Percentiles rank a stretch among this genome's conserved stretches.
Evolutionary conservation across 2,329 filamentous ascomycete genomes (phyloP).

Genomic region (Scedosporium apiospermum): DNA sequence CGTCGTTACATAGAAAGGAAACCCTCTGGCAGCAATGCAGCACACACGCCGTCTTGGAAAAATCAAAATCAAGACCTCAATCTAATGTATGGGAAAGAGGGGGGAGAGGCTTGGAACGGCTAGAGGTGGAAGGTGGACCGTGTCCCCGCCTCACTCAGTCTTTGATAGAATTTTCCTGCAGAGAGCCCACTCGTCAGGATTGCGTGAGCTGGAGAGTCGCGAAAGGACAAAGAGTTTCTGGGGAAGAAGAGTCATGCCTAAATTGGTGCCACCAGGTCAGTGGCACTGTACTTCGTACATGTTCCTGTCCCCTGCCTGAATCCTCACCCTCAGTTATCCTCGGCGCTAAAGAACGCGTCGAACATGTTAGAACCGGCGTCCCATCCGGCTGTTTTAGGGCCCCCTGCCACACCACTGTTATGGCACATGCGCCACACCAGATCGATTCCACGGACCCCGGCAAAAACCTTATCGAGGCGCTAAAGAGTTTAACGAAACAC

Average conservation of each 20-base stretch:
- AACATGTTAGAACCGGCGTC: too few relatives aligned
- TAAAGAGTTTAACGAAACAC: background rate
- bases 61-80: background rate
- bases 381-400: too few relatives aligned
- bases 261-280: background rate
- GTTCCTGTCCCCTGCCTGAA: background rate
- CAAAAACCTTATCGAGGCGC: background rate
- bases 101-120: background rate
- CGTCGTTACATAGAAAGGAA: background rate
- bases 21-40: background rate
- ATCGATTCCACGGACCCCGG: background rate
- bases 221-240: background rate
- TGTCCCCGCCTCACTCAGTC: background rate
- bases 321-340: background rate
- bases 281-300: too few relatives aligned
- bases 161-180: background rate
- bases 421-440: background rate
- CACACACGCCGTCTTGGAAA: background rate
- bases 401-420: too few relatives aligned
- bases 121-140: background rate
- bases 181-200: too few relatives aligned
- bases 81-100: background rate
- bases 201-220: too few relatives aligned
- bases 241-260: background rate
- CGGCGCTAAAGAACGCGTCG: too few relatives aligned